phyloP scores from a whole-genome alignment of 2,329 filamentous ascomycete genomes.

The Rosellinia necatrix region DNA sequence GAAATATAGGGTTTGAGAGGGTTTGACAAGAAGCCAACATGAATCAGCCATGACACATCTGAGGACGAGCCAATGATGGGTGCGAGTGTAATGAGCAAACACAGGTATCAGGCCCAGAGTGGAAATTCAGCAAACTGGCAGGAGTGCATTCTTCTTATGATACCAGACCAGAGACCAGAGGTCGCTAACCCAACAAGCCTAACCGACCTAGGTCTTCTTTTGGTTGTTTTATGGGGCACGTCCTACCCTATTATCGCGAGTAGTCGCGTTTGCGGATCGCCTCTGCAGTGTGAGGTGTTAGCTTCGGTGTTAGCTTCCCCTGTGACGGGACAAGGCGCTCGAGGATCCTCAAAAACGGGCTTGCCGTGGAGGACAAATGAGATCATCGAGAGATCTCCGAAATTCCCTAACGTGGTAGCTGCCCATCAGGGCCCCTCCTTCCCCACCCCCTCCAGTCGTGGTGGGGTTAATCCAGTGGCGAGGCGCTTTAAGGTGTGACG shows the following conservation, averaged over 20 bases:
- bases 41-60: no score
- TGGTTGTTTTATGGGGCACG: neutral
- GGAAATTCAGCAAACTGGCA: neutral
- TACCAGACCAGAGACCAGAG: no score
- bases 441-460: neutral
- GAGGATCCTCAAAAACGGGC: neutral
- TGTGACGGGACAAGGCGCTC: conserved; percentile 11
- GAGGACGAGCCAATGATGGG: no score
- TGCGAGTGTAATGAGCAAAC: neutral
- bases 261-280: conserved; percentile 6
- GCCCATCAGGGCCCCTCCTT: neutral
- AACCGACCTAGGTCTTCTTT: conserved; percentile 3
- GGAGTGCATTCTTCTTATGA: neutral
- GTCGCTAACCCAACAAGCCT: no score
- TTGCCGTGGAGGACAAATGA: conserved; percentile 15
- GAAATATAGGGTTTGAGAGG: neutral
- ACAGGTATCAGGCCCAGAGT: neutral
- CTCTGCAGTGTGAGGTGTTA: conserved; percentile 16
- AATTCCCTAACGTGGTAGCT: conserved; percentile 4
- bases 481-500: conserved; percentile 8
- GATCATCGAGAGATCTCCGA: conserved; percentile 6
- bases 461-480: neutral
- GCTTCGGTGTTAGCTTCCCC: conserved; percentile 6
- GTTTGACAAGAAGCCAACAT: neutral
- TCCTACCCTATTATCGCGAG: neutral